Evolutionary conservation across 306 rosid genomes (phyloP).

Genomic region (Lathyrus sativus): DNA sequence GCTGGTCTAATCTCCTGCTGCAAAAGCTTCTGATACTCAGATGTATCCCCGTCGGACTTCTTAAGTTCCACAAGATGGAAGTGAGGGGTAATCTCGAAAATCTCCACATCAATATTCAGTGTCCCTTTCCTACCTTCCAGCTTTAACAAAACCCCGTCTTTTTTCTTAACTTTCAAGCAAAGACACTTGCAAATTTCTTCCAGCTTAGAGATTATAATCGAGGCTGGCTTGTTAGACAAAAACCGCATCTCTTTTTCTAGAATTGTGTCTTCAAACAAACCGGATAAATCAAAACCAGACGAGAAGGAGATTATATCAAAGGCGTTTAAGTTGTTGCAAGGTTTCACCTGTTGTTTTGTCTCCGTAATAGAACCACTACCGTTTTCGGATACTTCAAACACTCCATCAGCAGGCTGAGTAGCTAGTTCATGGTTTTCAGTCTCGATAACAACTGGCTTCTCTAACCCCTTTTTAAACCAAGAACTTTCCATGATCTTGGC

Average conservation of each 20-base stretch:
- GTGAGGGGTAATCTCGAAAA: slow-evolving; percentile 74
- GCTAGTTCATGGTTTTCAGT: slow-evolving; percentile 40
- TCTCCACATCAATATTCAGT: slow-evolving; percentile 73
- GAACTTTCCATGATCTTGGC: slow-evolving; percentile 63
- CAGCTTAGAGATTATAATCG: slow-evolving; percentile 68
- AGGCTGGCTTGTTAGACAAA: slow-evolving; percentile 65
- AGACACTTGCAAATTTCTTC: slow-evolving; percentile 72
- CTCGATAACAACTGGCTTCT: slow-evolving; percentile 36
- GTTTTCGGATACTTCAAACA: slow-evolving; percentile 50
- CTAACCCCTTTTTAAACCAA: slow-evolving; percentile 75
- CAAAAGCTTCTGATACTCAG: slow-evolving; percentile 74
- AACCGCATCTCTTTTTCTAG: slow-evolving; percentile 70
- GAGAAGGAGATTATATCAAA: slow-evolving; percentile 93
- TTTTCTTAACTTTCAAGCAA: slow-evolving; percentile 65
- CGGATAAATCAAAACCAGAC: slow-evolving; percentile 86
- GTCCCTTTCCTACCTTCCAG: slow-evolving; percentile 80
- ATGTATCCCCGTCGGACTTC: slow-evolving; percentile 73
- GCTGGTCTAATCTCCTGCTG: slow-evolving; percentile 77
- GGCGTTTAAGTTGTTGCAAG: slow-evolving; percentile 70
- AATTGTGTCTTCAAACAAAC: slow-evolving; percentile 69
- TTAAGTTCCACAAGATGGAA: slow-evolving; percentile 81
- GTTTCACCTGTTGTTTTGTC: slow-evolving; percentile 53
- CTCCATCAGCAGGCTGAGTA: slow-evolving; percentile 51
- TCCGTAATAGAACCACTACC: slow-evolving; percentile 40
- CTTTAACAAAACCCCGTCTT: slow-evolving; percentile 74